Conservation (phyloP, 2,329 filamentous ascomycete genomes). For the Sporothrix globosa region DNA sequence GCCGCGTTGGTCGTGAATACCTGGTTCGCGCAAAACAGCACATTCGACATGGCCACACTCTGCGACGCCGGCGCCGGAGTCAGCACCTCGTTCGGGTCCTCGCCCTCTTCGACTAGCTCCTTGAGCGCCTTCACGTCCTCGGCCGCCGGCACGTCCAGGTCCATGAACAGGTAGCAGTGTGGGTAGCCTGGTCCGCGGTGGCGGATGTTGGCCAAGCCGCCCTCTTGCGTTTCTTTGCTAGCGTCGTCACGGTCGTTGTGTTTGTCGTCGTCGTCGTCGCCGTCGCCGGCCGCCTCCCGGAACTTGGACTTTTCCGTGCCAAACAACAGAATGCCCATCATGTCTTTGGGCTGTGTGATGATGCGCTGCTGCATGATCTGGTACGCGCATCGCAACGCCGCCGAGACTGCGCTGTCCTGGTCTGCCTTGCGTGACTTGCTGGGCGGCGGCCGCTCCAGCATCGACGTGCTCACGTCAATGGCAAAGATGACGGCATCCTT, state of each 20-base stretch:
- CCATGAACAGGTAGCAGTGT: slow-evolving; percentile 87
- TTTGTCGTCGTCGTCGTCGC: neutral
- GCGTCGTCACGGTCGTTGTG: slow-evolving; percentile 47
- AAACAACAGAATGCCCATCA: slow-evolving; percentile 94
- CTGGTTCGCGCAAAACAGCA: slow-evolving; percentile 94
- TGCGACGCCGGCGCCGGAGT: slow-evolving; percentile 63
- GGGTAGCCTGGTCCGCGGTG: slow-evolving; percentile 68
- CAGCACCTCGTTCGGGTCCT: slow-evolving; percentile 70
- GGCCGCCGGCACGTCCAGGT: slow-evolving; percentile 85
- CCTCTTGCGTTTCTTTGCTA: slow-evolving; percentile 37
- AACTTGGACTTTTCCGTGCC: slow-evolving; percentile 86
- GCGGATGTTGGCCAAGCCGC: slow-evolving; percentile 3
- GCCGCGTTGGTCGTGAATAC: slow-evolving; percentile 94
- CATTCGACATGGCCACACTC: slow-evolving; percentile 77
- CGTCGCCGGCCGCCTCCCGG: slow-evolving; percentile 45
- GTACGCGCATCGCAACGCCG: slow-evolving; percentile 91
- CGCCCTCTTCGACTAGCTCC: slow-evolving; percentile 75
- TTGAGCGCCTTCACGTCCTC: slow-evolving; percentile 82
- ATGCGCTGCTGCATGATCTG: slow-evolving; percentile 97
- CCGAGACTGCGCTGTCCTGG: slow-evolving; percentile 75
- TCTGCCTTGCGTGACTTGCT: slow-evolving; percentile 78
- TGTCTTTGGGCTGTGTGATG: slow-evolving; percentile 92
- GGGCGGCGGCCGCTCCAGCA: slow-evolving; percentile 70
- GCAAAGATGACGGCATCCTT: slow-evolving; percentile 99
- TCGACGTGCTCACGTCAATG: slow-evolving; percentile 87